Evolutionary conservation across 1,284 basidiomycete species (phyloP), one percentile per base, ranked within the genome.

Genomic region (Apiotrichum gamsii): DNA sequence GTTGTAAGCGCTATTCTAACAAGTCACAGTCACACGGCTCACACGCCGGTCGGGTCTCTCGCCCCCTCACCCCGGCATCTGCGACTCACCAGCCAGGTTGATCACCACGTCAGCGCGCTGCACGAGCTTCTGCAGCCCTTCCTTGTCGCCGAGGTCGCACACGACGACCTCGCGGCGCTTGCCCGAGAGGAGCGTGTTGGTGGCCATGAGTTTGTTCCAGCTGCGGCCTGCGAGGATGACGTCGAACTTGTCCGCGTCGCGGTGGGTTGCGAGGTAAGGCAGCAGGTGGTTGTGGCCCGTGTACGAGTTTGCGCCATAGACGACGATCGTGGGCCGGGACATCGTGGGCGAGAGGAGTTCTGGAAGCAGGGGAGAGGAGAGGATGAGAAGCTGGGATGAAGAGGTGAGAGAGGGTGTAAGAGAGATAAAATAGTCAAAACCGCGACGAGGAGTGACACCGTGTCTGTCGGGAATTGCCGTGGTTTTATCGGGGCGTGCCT

Each of bases 251-350:
- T 35, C 40, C 1, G 44, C 36, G 13, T 70, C 60, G 10, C 59
- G 56, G 44, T 73, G 69, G 4, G 47, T 44, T 9, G 60, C 59
- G 34, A 73, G 62, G 51, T 73, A 71, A 20, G 51, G 50, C 16
- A 70, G 44, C 11, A 69, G 47, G 19, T 67, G 59, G 30, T 48
- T 37, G 25, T 47, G 47, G 2, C 61, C 66, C 6, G 69, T 68
- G 59, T 61, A 73, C 9, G 62, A 59, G 2, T 66, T 68, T 2
- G 71, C 69, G 25, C 71, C 71, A 57, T 70, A 72, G 35, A 73
- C 51, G 42, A 63, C 51, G 31, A 72, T 36, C 3, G 60, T 63
- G 15, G 69, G 66, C 8, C 25, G 25, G 25, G 25, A 28, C 25
- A 28, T 28, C 11, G 25, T 11, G 6, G 25, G 25, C 25, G 25